Base-by-base conservation (phyloP, 306 rosid species). In the Inga laurina region DNA sequence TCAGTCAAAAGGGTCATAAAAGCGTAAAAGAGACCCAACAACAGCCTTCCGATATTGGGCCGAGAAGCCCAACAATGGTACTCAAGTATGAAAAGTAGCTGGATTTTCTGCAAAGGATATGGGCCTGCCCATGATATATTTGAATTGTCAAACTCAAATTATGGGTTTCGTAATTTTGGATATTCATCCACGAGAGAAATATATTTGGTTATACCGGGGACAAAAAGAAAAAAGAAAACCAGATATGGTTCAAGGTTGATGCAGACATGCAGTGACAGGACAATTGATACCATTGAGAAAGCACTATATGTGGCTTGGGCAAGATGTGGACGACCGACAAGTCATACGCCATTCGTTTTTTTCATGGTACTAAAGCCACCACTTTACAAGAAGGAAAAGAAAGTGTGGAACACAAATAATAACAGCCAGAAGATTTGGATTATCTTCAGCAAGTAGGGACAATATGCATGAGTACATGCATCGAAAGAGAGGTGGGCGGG, bases 261-360 rank as follows among this genome's bases (percentile, higher is more conserved):
- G 6, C 30, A 27, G 30, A 27, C 30, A 27, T 27, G 30, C 19
- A 64, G 18, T 14, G 43, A 3, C n/a, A 32, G 3, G 0, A 14
- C 4, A 65, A 15, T 7, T 6, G 43, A 65, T 65, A 4, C 10
- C 39, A 65, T 6, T 32, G n/a, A 65, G 71, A 34, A 14, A 65
- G 71, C 71, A 65, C 71, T 2, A 75, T 69, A 18, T 59, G 84
- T 69, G 87, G 70, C 82, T 30, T 44, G 27, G 57, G 56, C 12
- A 14, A n/a, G 24, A 11, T 30, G 79, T 74, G 15, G 52, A 62
- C 66, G 39, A 48, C 66, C 24, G 48, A 45, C 2, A 18, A 72
- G 49, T 52, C 39, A 80, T 8, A 10, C 45, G 77, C 56, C 83
- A 79, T 15, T 59, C 18, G 5, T 68, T 51, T 5, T 43, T 15